These are phyloP conservation scores for Alnus glutinosa DNA, from an alignment of 306 rosid genomes.

Conservation along the genomic window DNA sequence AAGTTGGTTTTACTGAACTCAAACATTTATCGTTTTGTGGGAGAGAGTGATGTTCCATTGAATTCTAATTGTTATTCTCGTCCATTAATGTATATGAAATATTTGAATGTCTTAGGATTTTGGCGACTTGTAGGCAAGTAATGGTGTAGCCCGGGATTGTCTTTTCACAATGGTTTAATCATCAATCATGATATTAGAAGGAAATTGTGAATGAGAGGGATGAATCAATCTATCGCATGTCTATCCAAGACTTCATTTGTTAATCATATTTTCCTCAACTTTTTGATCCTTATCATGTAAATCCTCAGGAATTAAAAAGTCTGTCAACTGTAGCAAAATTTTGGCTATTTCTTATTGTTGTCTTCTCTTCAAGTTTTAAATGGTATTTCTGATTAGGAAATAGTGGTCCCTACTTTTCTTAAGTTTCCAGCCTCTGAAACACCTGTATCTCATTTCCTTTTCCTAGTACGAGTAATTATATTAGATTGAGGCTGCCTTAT, in stretches of 20 bases:
- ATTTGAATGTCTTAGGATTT: not conserved
- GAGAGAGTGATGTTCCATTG: not conserved
- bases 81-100: not conserved
- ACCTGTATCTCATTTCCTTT: not conserved
- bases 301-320: not conserved
- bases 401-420: not conserved
- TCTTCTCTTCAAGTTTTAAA: not conserved
- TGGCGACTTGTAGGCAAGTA: not conserved
- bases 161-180: not conserved
- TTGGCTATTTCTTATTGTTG: not conserved
- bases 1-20: not conserved
- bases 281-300: not conserved
- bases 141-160: not conserved
- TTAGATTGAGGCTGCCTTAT: not conserved
- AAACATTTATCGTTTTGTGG: not conserved
- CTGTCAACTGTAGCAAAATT: not conserved
- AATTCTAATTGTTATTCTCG: not conserved
- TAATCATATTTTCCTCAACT: not conserved
- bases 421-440: not conserved
- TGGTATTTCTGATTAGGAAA: not conserved
- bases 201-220: slow-evolving; percentile 2
- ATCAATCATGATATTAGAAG: not conserved
- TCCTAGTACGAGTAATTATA: not conserved
- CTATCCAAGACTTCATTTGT: not conserved
- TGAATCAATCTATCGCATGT: not conserved